A percentile compares a stretch with the other conserved stretches of the same genome.
These are phyloP conservation scores for Eucalyptus curtisii DNA, from an alignment of 345 rosid species.

Conservation along the genomic window DNA sequence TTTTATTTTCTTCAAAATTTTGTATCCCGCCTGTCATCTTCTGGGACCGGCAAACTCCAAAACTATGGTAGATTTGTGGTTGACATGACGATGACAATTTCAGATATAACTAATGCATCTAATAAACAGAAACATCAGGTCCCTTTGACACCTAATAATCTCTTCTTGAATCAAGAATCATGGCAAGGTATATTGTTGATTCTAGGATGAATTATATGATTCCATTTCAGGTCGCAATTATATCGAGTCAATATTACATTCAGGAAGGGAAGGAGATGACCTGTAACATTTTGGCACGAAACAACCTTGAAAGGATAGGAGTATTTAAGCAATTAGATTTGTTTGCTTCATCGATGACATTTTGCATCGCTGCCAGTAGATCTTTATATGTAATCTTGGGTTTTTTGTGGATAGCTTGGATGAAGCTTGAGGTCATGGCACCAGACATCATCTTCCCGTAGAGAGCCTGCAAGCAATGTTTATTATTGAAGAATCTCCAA, in stretches of 20 bases:
- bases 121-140: background rate
- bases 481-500: background rate
- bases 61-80: background rate
- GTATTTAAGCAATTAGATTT: constrained; percentile 3
- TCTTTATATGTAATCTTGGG: constrained; percentile 16
- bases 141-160: background rate
- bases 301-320: constrained; percentile 7
- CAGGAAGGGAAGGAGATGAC: background rate
- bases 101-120: background rate
- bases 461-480: constrained; percentile 15
- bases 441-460: constrained; percentile 22
- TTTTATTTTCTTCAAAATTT: background rate
- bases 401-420: background rate
- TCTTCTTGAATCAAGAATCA: background rate
- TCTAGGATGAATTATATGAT: background rate
- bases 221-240: background rate
- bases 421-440: constrained; percentile 26
- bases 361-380: constrained; percentile 6
- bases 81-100: background rate
- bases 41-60: background rate
- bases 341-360: constrained; percentile 13
- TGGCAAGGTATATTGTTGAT: background rate
- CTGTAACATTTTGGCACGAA: constrained; percentile 10
- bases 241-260: background rate
- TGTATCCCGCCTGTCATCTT: background rate